A percentile compares a stretch with the other conserved stretches of the same genome.
Evolutionary conservation across 2,329 filamentous ascomycete species (phyloP).

Genomic region (Sporothrix sp.): DNA sequence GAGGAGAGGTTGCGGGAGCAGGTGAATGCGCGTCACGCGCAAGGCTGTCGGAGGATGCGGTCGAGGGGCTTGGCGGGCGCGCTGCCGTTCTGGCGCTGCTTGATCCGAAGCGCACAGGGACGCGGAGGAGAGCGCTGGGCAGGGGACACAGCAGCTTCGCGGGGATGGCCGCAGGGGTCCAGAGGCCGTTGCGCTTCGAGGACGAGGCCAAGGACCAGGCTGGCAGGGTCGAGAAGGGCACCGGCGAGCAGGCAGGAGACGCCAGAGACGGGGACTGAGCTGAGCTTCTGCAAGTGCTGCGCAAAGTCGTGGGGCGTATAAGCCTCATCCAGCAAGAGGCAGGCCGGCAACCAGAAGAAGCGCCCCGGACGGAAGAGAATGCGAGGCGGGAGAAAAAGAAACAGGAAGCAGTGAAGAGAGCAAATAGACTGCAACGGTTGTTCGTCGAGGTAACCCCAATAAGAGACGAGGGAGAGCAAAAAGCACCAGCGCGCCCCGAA

Average conservation of each 20-base stretch:
- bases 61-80: neutral
- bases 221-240: neutral
- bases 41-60: neutral
- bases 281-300: conserved; percentile 16
- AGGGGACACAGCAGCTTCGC: neutral
- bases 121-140: neutral
- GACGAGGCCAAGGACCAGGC: neutral
- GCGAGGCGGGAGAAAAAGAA: too few species aligned
- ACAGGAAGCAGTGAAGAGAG: too few species aligned
- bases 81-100: neutral
- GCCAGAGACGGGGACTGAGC: neutral
- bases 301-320: conserved; percentile 15
- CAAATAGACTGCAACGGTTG: too few species aligned
- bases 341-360: neutral
- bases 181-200: neutral
- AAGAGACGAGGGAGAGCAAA: too few species aligned
- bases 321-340: conserved; percentile 16
- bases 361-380: neutral
- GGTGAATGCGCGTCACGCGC: neutral
- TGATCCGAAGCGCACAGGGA: neutral
- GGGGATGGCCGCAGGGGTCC: neutral
- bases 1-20: neutral
- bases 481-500: too few species aligned
- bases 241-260: neutral
- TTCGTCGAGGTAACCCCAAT: too few species aligned